Base-by-base conservation (phyloP, 1,284 basidiomycete species). In the Pascua sp. region DNA sequence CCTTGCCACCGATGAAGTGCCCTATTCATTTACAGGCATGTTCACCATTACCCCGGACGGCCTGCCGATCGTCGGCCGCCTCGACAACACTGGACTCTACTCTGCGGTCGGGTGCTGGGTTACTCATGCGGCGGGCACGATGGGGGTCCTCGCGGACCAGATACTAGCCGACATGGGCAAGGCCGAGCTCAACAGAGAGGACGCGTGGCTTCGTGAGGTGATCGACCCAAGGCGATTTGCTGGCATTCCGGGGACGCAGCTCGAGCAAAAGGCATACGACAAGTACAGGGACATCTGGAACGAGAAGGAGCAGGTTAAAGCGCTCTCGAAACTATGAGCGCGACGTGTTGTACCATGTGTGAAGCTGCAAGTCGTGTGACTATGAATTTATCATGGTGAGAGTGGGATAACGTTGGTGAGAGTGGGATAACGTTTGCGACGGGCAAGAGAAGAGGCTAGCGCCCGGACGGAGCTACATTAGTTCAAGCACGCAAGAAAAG, bases 171-270 rank as follows among this genome's bases (percentile, higher is more conserved):
- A 52, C 8, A 10, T 59, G 5, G 52, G 54, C n/a, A 46, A 53
- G 46, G 11, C 37, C 12, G 17, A 8, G 9, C 47, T 42, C 1
- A 11, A 7, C 38, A 49, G 37, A 5, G 45, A 57, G 41, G 56
- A 48, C 40, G 46, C 45, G 4, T 53, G 52, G 36, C 39, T 70
- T 36, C 56, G 59, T 11, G n/a, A 36, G 11, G 63, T 57, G 10
- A 36, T 70, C 5, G 62, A 66, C 32, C 68, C 68, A 9, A 55
- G 53, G 36, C 55, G 60, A 71, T 83, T 66, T 59, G 57, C 45
- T 8, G 59, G 57, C 18, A 24, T 44, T 38, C 40, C 51, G 5
- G 52, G n/a, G 1, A 38, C 12, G 11, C 46, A 49, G n/a, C 37
- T 57, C n/a, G 53, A 55, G 38, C 38, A 48, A n/a, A 55, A 46